Percentiles rank a stretch among this genome's conserved stretches.
Evolutionary conservation across 2,329 filamentous ascomycete genomes (phyloP).

Genomic region (Coniochaeta prunicola): DNA sequence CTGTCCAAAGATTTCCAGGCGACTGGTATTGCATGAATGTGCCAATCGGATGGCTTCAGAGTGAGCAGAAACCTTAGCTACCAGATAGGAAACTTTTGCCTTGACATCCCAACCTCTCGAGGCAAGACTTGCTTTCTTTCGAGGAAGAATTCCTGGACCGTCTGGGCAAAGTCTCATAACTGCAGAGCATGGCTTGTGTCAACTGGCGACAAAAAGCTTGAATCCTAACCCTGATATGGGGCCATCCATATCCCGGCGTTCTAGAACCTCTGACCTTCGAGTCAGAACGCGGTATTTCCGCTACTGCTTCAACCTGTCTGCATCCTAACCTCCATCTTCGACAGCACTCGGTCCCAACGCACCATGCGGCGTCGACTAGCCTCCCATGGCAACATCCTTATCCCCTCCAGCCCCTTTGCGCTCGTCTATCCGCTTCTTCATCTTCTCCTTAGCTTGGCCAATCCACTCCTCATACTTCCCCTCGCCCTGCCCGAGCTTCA

Average conservation of each 20-base stretch:
- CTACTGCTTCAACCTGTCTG: background rate
- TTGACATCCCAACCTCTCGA: background rate
- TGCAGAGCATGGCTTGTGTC: background rate
- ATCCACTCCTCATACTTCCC: conserved; percentile 68
- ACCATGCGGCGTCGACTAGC: conserved; percentile 7
- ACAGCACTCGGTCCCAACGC: background rate
- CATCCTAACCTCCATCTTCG: background rate
- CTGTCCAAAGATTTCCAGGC: background rate
- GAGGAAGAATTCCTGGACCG: background rate
- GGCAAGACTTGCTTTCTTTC: background rate
- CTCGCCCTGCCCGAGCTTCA: conserved; percentile 61
- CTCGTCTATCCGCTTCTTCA: conserved; percentile 22
- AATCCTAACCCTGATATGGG: background rate
- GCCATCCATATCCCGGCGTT: background rate
- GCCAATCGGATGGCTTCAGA: background rate
- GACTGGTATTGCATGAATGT: background rate
- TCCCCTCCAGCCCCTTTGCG: conserved; percentile 17
- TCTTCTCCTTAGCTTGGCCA: conserved; percentile 40
- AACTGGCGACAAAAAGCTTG: background rate
- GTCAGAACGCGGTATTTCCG: background rate
- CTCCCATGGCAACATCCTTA: conserved; percentile 23
- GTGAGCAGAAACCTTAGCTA: background rate
- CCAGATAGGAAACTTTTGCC: background rate
- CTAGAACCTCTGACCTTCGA: background rate
- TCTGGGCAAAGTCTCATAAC: background rate